A percentile compares a stretch with the other conserved stretches of the same genome.
phyloP scores from a whole-genome alignment of 345 rosid species.

The Brassica nigra region DNA sequence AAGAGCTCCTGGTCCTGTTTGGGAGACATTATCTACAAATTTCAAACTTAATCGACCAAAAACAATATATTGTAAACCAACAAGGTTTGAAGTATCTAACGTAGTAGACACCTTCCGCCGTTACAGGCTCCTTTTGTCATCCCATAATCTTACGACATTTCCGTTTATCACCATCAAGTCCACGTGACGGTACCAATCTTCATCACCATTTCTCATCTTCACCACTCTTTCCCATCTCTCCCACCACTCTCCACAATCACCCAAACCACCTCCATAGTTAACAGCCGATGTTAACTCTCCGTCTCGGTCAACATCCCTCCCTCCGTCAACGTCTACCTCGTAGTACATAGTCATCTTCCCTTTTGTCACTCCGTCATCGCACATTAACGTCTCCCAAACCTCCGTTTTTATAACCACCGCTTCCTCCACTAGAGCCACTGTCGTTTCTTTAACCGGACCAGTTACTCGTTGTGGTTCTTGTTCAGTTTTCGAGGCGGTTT shows the following conservation, averaged over 20 bases:
- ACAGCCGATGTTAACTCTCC: conserved; percentile 26
- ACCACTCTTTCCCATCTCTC: conserved; percentile 41
- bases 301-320: conserved; percentile 10
- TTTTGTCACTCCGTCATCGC: conserved; percentile 35
- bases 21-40: conserved; percentile 22
- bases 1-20: background rate
- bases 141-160: conserved; percentile 76
- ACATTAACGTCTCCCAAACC: conserved; percentile 7
- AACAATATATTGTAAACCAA: background rate
- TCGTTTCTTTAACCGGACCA: background rate
- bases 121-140: conserved; percentile 40
- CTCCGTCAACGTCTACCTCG: conserved; percentile 25
- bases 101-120: background rate
- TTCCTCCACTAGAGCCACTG: background rate
- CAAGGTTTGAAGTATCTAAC: background rate
- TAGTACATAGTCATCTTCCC: conserved; percentile 36
- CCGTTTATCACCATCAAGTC: conserved; percentile 60
- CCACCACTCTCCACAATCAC: conserved; percentile 35
- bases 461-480: conserved; percentile 6
- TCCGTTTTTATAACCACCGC: background rate
- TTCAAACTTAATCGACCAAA: conserved; percentile 27
- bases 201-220: conserved; percentile 51
- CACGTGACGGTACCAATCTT: conserved; percentile 61
- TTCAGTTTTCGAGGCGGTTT: background rate
- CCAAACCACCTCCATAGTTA: conserved; percentile 7